Conservation (phyloP, 2,329 filamentous ascomycete species). For the Fusarium sp. region DNA sequence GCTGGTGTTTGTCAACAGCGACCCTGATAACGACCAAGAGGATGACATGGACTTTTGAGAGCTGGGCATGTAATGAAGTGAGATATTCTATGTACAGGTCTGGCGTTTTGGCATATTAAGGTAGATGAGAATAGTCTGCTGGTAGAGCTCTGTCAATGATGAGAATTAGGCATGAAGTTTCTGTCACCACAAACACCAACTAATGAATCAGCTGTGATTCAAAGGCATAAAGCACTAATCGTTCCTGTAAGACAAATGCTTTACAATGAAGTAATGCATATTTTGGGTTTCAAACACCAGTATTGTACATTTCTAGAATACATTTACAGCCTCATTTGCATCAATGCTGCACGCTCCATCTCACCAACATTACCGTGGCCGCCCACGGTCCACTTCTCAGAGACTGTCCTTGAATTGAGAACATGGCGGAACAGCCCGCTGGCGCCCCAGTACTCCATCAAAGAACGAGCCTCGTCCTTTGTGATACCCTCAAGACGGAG, state of each 20-base stretch:
- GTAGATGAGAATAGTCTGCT: slow-evolving; percentile 39
- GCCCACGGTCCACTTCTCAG: slow-evolving; percentile 85
- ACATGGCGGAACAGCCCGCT: slow-evolving; percentile 81
- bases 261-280: slow-evolving; percentile 21
- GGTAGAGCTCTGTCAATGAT: slow-evolving; percentile 28
- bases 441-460: slow-evolving; percentile 94
- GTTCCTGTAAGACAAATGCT: background rate
- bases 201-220: background rate
- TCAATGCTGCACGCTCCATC: slow-evolving; percentile 76
- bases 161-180: slow-evolving; percentile 10
- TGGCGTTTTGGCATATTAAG: slow-evolving; percentile 50
- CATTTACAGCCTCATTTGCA: slow-evolving; percentile 60
- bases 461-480: slow-evolving; percentile 77
- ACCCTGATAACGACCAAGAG: slow-evolving; percentile 61
- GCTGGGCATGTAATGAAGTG: slow-evolving; percentile 31
- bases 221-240: background rate
- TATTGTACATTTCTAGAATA: slow-evolving; percentile 49
- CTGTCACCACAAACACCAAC: background rate
- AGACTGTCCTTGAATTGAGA: slow-evolving; percentile 77
- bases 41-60: slow-evolving; percentile 60
- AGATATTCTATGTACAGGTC: slow-evolving; percentile 36
- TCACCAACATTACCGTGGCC: slow-evolving; percentile 87
- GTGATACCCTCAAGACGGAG: slow-evolving; percentile 74
- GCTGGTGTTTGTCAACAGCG: slow-evolving; percentile 74
- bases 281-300: slow-evolving; percentile 35